A percentile compares a stretch with the other conserved stretches of the same genome.
Evolutionary conservation across 192 early-diverging fungal genomes (phyloP).

Genomic region (Rhizophlyctis rosea): DNA sequence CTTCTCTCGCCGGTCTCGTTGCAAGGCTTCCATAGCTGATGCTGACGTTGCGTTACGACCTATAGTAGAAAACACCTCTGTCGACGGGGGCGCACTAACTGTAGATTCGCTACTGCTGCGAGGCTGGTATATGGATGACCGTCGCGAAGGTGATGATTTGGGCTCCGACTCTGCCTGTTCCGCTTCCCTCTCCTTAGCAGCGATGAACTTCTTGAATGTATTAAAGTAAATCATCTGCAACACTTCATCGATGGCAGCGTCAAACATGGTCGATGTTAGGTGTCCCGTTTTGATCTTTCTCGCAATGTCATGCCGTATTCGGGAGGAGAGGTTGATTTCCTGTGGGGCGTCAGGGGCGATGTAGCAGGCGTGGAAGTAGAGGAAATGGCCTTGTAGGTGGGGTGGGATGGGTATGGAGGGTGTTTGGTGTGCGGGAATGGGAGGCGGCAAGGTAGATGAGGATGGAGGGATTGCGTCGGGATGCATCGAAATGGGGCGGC

Average conservation of each 20-base stretch:
- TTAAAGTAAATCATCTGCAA: conserved; percentile 18
- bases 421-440: background rate
- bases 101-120: too few species aligned
- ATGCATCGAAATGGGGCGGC: too few species aligned
- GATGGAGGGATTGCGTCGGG: too few species aligned
- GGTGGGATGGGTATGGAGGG: conserved; percentile 6
- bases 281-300: background rate
- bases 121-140: too few species aligned
- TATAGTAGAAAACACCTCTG: too few species aligned
- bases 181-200: background rate
- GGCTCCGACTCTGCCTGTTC: too few species aligned
- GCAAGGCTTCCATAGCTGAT: too few species aligned
- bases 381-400: conserved; percentile 9
- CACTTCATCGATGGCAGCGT: conserved; percentile 14
- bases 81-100: too few species aligned
- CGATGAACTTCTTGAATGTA: conserved; percentile 4
- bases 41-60: too few species aligned
- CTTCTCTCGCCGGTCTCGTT: too few species aligned
- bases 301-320: background rate
- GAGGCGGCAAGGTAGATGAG: too few species aligned
- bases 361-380: conserved; percentile 21
- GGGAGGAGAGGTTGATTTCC: conserved; percentile 12
- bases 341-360: conserved; percentile 2
- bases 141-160: too few species aligned
- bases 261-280: conserved; percentile 12